Base-by-base conservation (phyloP, 202 grass and related monocot genomes). In the Setaria italica region DNA sequence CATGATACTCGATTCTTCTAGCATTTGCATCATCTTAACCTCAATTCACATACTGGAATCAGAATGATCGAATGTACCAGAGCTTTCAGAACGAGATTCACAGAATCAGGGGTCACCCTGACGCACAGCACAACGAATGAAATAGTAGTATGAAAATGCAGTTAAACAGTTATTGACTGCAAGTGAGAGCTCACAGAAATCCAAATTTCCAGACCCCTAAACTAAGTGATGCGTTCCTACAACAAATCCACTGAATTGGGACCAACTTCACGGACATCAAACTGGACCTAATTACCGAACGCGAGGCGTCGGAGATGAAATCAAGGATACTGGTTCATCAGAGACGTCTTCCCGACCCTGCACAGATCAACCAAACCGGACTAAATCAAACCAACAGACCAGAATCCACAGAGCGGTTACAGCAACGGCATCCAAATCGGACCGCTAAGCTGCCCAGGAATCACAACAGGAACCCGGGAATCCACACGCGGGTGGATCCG, bases 311-410 rank as follows among this genome's bases (percentile, higher is more conserved):
- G 11, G 12, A 43, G 42, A 1, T 6, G 66, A 87, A 91, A 45
- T 1, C 67, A 83, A 96, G 94, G 97, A 97, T 99, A 97, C 97
- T 97, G 97, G 72, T 99, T 97, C 97, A 99, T 99, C 81, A 99
- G 76, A 74, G 97, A 97, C 81, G 97, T 99, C 94, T 99, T 99
- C 37, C 97, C 97, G 70, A 99, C 97, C 70, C 97, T 99, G 89
- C 72, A 84, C 41, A 88, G 71, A 94, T 85, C 84, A 25, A 25
- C 25, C 25, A 94, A 86, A 92, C 16, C 20, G 78, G 56, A 82
- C 30, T 7, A 70, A 88, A 91, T 88, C 82, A 91, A 71, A 78
- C 21, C 51, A 51, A 17, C 4, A 5, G 16, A 4, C 48, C 55
- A 45, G 14, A 66, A 50, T 14, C 50, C 53, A 70, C n/a, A 62